Evolutionary conservation across 139 green algal genomes (phyloP).

Genomic region (Chlorella sp.): DNA sequence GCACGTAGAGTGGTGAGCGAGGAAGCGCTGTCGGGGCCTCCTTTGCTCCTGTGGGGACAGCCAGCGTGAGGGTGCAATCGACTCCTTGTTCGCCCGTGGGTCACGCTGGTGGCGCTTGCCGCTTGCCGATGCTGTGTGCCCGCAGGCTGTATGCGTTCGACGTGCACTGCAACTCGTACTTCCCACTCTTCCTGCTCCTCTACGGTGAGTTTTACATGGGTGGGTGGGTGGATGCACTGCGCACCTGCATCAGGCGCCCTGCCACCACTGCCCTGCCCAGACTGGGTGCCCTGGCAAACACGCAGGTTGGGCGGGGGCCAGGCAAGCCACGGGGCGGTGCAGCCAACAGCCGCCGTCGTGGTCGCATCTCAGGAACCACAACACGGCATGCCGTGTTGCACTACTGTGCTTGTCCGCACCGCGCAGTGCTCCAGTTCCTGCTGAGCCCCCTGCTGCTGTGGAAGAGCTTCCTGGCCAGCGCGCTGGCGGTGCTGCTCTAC

Average conservation of each 20-base stretch:
- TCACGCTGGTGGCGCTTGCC: not conserved
- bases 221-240: no score
- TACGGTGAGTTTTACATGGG: no score
- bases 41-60: not conserved
- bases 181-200: conserved; percentile 85
- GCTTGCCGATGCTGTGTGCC: not conserved
- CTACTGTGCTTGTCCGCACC: no score
- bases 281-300: no score
- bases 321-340: not conserved
- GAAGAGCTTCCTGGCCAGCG: conserved; percentile 43
- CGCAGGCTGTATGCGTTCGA: conserved; percentile 95
- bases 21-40: not conserved
- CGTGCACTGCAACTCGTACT: conserved; percentile 97
- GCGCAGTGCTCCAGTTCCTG: conserved; percentile 75
- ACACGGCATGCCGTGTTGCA: not conserved
- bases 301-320: no score
- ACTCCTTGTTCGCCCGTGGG: not conserved
- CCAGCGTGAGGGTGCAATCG: not conserved
- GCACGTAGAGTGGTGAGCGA: conserved; percentile 76
- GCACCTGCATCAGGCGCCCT: no score
- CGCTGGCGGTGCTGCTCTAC: conserved; percentile 73
- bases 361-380: not conserved
- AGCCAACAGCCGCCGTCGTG: not conserved
- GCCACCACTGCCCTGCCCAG: no score
- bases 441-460: conserved; percentile 71